Conservation (phyloP, 352 stramenopile genomes). For the Phytophthora syringae region DNA sequence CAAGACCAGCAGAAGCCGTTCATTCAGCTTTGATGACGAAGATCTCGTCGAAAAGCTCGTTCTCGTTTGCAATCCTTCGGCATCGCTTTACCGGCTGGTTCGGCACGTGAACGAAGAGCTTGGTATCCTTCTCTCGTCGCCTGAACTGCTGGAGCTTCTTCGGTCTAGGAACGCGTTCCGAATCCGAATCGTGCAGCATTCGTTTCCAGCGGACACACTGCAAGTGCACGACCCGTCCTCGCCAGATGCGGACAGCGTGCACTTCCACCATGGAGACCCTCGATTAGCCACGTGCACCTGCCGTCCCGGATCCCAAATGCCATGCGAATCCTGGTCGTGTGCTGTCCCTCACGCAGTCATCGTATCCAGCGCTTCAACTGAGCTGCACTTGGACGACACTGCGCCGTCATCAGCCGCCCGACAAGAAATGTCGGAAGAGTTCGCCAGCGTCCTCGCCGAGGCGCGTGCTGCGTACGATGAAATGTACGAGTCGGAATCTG, state of each 20-base stretch:
- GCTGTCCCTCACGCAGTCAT: conserved; percentile 62
- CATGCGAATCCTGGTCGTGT: conserved; percentile 64
- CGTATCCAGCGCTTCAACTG: conserved; percentile 37
- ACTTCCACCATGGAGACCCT: conserved; percentile 40
- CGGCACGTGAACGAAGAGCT: conserved; percentile 61
- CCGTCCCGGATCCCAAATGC: conserved; percentile 28
- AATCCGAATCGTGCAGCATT: conserved; percentile 42
- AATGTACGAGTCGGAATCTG: conserved; percentile 26
- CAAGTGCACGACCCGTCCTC: conserved; percentile 32
- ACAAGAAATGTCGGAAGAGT: conserved; percentile 42
- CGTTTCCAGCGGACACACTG: conserved; percentile 31
- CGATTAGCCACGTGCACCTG: conserved; percentile 54
- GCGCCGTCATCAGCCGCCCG: conserved; percentile 20
- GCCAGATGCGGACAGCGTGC: conserved; percentile 29
- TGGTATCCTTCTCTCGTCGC: conserved; percentile 42
- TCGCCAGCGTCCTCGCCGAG: conserved; percentile 43
- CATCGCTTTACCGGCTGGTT: conserved; percentile 68
- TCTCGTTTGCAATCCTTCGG: conserved; percentile 51
- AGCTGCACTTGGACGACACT: conserved; percentile 34
- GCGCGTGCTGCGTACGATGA: conserved; percentile 49
- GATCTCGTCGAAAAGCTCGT: conserved; percentile 41
- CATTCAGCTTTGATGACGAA: conserved; percentile 39
- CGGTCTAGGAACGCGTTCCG: conserved; percentile 44
- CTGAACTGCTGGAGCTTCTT: conserved; percentile 54
- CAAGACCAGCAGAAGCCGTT: not conserved